Evolutionary conservation across 2,329 filamentous ascomycete genomes (phyloP), one percentile per base, ranked within the genome.

Genomic region (Diaporthe sp.): DNA sequence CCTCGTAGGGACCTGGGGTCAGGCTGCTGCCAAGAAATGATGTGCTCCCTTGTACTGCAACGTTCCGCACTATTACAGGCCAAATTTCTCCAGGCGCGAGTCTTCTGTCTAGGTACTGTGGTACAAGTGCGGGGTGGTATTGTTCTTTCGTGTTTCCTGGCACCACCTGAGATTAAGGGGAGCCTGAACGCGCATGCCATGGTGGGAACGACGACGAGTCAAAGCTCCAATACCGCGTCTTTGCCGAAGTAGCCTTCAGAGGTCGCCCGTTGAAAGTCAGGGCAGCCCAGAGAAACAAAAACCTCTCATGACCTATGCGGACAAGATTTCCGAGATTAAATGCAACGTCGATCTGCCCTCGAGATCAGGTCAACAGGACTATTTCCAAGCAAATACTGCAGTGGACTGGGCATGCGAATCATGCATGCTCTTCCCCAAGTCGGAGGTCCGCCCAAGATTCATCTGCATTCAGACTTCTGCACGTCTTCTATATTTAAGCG

Each of bases 321-420:
- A 68, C 32, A 68, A 68, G 63, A 68, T 68, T 22, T 39, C 63
- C 63, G 47, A 53, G 47, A 68, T 68, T 68, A 15, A 68, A 68
- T 53, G 27, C 47, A 53, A 53, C 32, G 53, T 32, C n/a, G 27
- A 68, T 39, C 47, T 68, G 63, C 63, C n/a, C 63, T 39, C 63
- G 27, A 68, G 63, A 68, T 35, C 63, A 68, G 44, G 63, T 68
- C 63, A 68, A 68, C 7, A 39, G 44, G 63, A 39, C 63, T 8
- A 8, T 27, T 50, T 68, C 63, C 63, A 53, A 68, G 63, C 15
- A 39, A 27, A 37, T 13, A 37, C 22, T 39, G 63, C 44, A 22
- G 44, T 22, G 44, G 10, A 22, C 44, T 50, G 44, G 44, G 32
- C 63, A 37, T 68, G 47, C n/a, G 32, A 50, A 66, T 53, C 63